phyloP scores from a whole-genome alignment of 2,329 filamentous ascomycete species.

The Xylaria sp. region DNA sequence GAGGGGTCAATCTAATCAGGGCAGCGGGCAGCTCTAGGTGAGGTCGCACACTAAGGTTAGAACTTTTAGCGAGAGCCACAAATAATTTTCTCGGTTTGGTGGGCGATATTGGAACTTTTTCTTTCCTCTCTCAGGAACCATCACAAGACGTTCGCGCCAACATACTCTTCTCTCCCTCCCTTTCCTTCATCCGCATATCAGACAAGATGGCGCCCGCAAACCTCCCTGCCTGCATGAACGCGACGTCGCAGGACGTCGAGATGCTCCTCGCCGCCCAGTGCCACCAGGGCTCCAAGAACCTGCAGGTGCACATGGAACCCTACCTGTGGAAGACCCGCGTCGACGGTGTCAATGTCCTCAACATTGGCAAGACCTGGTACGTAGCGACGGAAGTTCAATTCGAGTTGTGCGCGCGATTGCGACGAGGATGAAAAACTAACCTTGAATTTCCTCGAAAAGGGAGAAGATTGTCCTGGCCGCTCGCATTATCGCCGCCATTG shows the following conservation, averaged over 20 bases:
- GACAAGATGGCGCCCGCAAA: conserved; percentile 93
- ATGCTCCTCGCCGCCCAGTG: conserved; percentile 96
- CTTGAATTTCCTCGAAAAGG: conserved; percentile 55
- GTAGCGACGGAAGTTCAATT: no score
- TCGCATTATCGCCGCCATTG: conserved; percentile 97
- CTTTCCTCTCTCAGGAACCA: conserved; percentile 28
- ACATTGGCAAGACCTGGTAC: conserved; percentile 99
- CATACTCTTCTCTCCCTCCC: conserved; percentile 16
- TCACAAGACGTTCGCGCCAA: conserved; percentile 36
- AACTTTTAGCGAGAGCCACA: neutral
- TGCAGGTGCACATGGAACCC: conserved; percentile 99
- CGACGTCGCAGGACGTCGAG: conserved; percentile 98
- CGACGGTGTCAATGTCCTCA: conserved; percentile 98
- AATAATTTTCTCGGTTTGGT: neutral
- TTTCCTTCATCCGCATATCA: conserved; percentile 19
- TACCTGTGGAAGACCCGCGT: conserved; percentile 99
- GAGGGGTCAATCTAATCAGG: no score
- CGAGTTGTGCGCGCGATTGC: neutral
- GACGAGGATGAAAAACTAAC: conserved; percentile 25
- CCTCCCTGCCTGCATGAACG: conserved; percentile 94
- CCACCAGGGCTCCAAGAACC: conserved; percentile 98
- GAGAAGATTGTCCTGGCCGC: conserved; percentile 99
- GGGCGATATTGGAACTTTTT: conserved; percentile 44
- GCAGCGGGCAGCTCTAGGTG: neutral
- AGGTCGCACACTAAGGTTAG: neutral